Evolutionary conservation across 345 rosid genomes (phyloP), one percentile per base, ranked within the genome.

Genomic region (Syzygium oleosum): DNA sequence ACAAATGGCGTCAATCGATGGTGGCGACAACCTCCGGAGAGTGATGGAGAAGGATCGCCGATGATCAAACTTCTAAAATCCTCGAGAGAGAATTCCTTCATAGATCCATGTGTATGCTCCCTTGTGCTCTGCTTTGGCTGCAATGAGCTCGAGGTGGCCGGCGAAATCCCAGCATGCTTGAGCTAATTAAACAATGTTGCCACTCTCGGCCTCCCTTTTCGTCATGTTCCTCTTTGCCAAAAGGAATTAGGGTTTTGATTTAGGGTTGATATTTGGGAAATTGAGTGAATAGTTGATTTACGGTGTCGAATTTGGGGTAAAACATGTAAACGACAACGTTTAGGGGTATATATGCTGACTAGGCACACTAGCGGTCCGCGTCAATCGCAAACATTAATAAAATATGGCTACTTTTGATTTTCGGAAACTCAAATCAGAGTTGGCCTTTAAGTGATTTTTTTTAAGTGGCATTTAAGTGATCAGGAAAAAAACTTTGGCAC

Each of bases 361-460:
- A 9, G 10, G 59, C 27, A 55, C 0, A 0, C 11, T 4, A 4
- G 12, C 0, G 12, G 7, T 11, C 59, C 27, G 9, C 1, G 0
- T 55, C 2, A 1, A 12, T 19, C 22, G 9, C 0, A 55, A 5
- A 55, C 21, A 22, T 55, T 55, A 55, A 22, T 22, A 22, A 55
- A 55, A 55, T 21, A 55, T 22, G 8, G 2, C 5, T 11, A 55
- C 22, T 25, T 55, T 11, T 7, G 8, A 55, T 55, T 55, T 55
- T 12, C 1, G 22, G 27, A 0, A 4, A 22, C 27, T 11, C 12
- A 55, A 55, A 55, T 55, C 22, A 55, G 27, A 22, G 9, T 22
- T 55, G 27, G 2, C 12, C 9, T 27, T 21, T 55, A 55, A 22
- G 27, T 55, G 4, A 55, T 55, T 43, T 43, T 41, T 43, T 43